A percentile compares a stretch with the other conserved stretches of the same genome.
Evolutionary conservation across 306 rosid genomes (phyloP).

Genomic region (Macrotyloma uniflorum): DNA sequence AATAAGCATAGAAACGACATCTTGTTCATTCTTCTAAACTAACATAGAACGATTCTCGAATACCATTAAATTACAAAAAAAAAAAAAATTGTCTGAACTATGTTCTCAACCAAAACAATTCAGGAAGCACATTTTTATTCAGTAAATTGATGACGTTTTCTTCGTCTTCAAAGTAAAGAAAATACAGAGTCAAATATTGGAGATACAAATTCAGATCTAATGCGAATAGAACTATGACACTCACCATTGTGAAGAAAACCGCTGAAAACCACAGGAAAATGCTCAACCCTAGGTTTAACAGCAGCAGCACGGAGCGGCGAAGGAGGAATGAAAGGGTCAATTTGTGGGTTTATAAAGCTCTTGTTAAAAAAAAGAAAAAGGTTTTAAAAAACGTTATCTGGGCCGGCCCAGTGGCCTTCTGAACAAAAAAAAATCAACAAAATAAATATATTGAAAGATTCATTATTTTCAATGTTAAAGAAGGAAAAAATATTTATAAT

Average conservation of each 20-base stretch:
- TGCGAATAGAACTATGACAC: background rate
- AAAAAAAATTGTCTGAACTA: no score
- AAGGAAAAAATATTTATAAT: no score
- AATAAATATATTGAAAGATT: no score
- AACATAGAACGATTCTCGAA: background rate
- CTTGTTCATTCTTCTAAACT: background rate
- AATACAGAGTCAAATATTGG: background rate
- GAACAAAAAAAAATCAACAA: no score
- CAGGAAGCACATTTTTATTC: no score
- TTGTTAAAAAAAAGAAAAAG: background rate
- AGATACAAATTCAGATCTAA: background rate
- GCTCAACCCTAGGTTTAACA: conserved; percentile 2
- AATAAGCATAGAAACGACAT: background rate
- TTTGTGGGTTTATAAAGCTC: background rate
- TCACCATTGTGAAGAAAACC: background rate
- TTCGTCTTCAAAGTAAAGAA: background rate
- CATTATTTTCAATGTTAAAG: no score
- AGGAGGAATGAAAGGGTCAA: background rate
- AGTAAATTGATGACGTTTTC: background rate
- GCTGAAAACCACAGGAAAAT: background rate
- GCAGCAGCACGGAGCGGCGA: background rate
- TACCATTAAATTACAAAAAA: no score
- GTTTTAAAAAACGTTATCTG: background rate
- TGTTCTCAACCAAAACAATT: background rate
- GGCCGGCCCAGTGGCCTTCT: background rate